Conservation (phyloP, 257 asterid species). For the Orobanche coerulescens region DNA sequence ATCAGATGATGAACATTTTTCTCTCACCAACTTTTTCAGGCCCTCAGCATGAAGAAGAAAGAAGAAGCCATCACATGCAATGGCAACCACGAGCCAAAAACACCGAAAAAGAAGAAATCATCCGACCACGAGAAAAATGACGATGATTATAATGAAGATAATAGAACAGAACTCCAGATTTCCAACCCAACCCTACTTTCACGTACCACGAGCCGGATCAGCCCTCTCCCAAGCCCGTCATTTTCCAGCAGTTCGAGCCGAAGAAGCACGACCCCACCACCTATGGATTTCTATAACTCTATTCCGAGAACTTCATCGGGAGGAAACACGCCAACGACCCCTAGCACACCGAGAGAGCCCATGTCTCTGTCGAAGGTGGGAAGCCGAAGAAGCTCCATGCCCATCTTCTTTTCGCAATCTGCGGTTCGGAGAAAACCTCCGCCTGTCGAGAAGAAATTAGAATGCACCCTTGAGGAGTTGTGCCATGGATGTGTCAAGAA, state of each 20-base stretch:
- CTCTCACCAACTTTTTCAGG: conserved; percentile 29
- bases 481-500: conserved; percentile 70
- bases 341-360: conserved; percentile 32
- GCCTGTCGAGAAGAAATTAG: conserved; percentile 58
- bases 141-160: background rate
- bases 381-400: conserved; percentile 47
- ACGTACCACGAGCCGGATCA: conserved; percentile 48
- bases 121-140: conserved; percentile 4
- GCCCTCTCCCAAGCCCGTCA: conserved; percentile 34
- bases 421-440: conserved; percentile 52
- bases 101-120: conserved; percentile 38
- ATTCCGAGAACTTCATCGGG: conserved; percentile 28
- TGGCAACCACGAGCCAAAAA: conserved; percentile 28
- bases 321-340: conserved; percentile 36
- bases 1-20: no score
- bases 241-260: conserved; percentile 26
- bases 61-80: conserved; percentile 38
- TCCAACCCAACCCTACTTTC: conserved; percentile 64
- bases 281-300: conserved; percentile 25
- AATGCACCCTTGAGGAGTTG: conserved; percentile 84
- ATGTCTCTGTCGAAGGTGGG: conserved; percentile 28
- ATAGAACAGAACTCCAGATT: conserved; percentile 36
- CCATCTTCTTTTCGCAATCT: conserved; percentile 73
- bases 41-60: conserved; percentile 57
- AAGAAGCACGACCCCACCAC: conserved; percentile 23